Percentiles rank a stretch among this genome's conserved stretches.
Evolutionary conservation across 2,329 filamentous ascomycete genomes (phyloP).

Genomic region (Onygenales sp.): DNA sequence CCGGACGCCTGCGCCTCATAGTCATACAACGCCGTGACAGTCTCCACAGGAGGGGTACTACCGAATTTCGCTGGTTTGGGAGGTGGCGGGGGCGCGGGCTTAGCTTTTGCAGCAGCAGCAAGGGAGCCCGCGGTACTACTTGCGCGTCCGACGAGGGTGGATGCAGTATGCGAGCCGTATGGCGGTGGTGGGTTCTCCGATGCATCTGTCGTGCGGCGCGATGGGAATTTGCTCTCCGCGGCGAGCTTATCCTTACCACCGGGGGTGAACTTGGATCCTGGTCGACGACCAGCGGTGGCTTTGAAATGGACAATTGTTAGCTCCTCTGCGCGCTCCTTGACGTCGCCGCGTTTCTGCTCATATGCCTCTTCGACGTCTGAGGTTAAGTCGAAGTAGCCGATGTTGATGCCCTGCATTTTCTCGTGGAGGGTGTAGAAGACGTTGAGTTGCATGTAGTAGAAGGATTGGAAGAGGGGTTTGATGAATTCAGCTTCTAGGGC

Average conservation of each 20-base stretch:
- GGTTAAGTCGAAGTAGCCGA: constrained; percentile 92
- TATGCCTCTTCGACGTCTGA: constrained; percentile 89
- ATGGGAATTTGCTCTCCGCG: constrained; percentile 23
- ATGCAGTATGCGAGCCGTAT: constrained; percentile 46
- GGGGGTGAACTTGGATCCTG: constrained; percentile 21
- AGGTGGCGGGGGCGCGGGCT: constrained; percentile 58
- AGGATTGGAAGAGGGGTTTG: constrained; percentile 91
- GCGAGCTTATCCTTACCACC: constrained; percentile 26
- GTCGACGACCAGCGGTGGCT: constrained; percentile 57
- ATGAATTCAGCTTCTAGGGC: constrained; percentile 87
- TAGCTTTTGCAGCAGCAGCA: constrained; percentile 56
- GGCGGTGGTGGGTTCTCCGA: constrained; percentile 59
- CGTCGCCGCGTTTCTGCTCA: constrained; percentile 75
- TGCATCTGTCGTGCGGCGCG: constrained; percentile 31
- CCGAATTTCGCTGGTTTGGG: constrained; percentile 70
- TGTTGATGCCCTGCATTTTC: constrained; percentile 94
- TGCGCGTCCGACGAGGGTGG: constrained; percentile 26
- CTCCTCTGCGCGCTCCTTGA: constrained; percentile 77
- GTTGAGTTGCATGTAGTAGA: constrained; percentile 99
- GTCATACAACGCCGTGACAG: constrained; percentile 84
- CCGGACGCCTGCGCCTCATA: constrained; percentile 93
- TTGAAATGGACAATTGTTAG: constrained; percentile 86
- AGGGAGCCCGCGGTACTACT: constrained; percentile 35
- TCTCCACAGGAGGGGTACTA: constrained; percentile 53
- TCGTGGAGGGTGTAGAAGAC: constrained; percentile 98